These are phyloP conservation scores for Dendrobium officinale DNA, from an alignment of 106 monocot genomes.

Conservation along the genomic window DNA sequence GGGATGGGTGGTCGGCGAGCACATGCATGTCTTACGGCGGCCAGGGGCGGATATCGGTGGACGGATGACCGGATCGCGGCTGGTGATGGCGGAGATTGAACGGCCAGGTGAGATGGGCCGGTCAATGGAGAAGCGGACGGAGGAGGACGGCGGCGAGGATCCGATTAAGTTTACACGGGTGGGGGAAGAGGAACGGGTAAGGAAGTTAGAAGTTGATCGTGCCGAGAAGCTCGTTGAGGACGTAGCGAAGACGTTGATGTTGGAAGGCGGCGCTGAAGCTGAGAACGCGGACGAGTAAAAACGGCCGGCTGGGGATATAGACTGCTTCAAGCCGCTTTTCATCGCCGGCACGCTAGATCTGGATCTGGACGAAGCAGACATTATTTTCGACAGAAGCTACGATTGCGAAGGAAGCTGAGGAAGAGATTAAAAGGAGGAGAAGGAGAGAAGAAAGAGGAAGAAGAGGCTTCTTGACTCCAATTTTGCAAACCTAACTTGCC, in stretches of 20 bases:
- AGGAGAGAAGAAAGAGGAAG: too few relatives aligned
- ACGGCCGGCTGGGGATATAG: conserved; percentile 23
- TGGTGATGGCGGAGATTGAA: conserved; percentile 17
- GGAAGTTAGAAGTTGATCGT: conserved; percentile 16
- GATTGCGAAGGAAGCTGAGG: neutral
- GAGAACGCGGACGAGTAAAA: conserved; percentile 11
- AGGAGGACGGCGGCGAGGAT: conserved; percentile 8
- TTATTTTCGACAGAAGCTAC: neutral
- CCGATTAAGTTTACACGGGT: conserved; percentile 54
- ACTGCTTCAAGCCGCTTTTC: conserved; percentile 11
- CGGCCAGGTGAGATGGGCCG: conserved; percentile 32
- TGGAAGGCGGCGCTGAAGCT: conserved; percentile 1
- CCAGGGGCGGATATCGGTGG: conserved; percentile 9
- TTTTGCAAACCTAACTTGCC: conserved; percentile 8
- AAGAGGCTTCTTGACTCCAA: neutral
- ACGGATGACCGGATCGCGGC: neutral
- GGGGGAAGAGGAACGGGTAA: conserved; percentile 42
- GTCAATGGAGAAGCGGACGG: conserved; percentile 50
- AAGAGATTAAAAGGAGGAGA: neutral
- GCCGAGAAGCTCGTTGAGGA: conserved; percentile 16
- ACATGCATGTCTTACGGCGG: conserved; percentile 10
- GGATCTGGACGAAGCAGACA: neutral
- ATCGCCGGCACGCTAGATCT: neutral
- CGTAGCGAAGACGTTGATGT: conserved; percentile 13
- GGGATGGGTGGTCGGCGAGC: conserved; percentile 19